phyloP scores from a whole-genome alignment of 108 stramenopile species.

The Cyclotella sp. region DNA sequence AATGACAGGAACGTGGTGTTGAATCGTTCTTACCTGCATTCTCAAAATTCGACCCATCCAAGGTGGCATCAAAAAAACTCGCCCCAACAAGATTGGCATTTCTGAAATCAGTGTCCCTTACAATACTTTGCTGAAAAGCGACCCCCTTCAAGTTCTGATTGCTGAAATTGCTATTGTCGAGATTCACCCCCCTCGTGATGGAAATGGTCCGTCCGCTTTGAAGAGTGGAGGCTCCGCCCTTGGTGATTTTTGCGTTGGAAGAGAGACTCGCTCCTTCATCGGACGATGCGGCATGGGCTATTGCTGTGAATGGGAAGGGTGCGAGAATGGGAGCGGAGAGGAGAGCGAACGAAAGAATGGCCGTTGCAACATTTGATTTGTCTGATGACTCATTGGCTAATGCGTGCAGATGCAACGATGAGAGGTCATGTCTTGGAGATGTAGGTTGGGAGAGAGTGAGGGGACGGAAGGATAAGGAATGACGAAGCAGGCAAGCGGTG shows the following conservation, averaged over 20 bases:
- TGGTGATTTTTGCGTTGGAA: conserved; percentile 85
- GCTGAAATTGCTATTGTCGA: conserved; percentile 63
- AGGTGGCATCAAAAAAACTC: conserved; percentile 94
- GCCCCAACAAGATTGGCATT: conserved; percentile 80
- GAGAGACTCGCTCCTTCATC: conserved; percentile 60
- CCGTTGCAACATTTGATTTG: not conserved
- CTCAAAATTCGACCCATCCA: conserved; percentile 91
- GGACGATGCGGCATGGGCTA: conserved; percentile 23
- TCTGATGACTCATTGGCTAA: not conserved
- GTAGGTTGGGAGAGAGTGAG: not conserved
- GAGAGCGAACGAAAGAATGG: conserved; percentile 33
- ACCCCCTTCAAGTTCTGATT: conserved; percentile 90
- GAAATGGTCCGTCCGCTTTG: conserved; percentile 90
- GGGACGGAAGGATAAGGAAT: too few species aligned
- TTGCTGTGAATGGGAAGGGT: not conserved
- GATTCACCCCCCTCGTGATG: conserved; percentile 74
- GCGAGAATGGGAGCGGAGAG: conserved; percentile 10
- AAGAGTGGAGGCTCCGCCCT: conserved; percentile 86
- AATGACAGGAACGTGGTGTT: not conserved
- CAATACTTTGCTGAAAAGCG: conserved; percentile 95
- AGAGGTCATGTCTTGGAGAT: not conserved
- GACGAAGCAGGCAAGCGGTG: too few species aligned
- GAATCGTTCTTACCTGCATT: conserved; percentile 63
- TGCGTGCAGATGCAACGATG: not conserved
- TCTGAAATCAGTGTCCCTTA: conserved; percentile 89